A percentile compares a stretch with the other conserved stretches of the same genome.
Evolutionary conservation across 768 basidiomycete species (phyloP).

Genomic region (Psilocybe subaeruginosa): DNA sequence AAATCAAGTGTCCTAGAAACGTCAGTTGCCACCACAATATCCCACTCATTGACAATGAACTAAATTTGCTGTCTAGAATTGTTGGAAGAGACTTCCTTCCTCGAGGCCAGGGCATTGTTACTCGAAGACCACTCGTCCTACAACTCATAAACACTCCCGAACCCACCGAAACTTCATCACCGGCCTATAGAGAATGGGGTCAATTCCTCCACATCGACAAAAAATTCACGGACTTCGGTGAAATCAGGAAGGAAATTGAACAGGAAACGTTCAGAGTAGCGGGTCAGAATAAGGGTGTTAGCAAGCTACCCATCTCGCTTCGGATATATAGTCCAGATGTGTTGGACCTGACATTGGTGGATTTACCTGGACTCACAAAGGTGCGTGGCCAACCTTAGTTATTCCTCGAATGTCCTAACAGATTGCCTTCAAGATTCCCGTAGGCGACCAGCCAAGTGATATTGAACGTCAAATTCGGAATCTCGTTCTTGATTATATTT

Average conservation of each 20-base stretch:
- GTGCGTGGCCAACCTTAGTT: conserved; percentile 40
- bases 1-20: conserved; percentile 97
- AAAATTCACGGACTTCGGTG: conserved; percentile 93
- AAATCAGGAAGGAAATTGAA: conserved; percentile 96
- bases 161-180: conserved; percentile 48
- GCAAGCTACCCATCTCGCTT: conserved; percentile 93
- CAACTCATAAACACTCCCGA: conserved; percentile 93
- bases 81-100: conserved; percentile 93
- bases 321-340: conserved; percentile 97
- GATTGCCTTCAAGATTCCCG: conserved; percentile 67
- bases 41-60: conserved; percentile 5
- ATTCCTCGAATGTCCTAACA: neutral
- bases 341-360: conserved; percentile 93
- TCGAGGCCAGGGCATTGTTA: conserved; percentile 92
- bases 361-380: conserved; percentile 96
- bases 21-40: conserved; percentile 47
- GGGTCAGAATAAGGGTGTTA: conserved; percentile 98
- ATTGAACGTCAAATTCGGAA: conserved; percentile 96
- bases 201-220: conserved; percentile 98
- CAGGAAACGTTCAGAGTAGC: conserved; percentile 97
- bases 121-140: conserved; percentile 91
- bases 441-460: conserved; percentile 96
- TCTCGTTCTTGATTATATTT: conserved; percentile 94
- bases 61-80: conserved; percentile 54
- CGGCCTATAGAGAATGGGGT: conserved; percentile 81